Evolutionary conservation across 129 eudicot genomes (phyloP), one percentile per base, ranked within the genome.

Genomic region (Artemisia argyi): DNA sequence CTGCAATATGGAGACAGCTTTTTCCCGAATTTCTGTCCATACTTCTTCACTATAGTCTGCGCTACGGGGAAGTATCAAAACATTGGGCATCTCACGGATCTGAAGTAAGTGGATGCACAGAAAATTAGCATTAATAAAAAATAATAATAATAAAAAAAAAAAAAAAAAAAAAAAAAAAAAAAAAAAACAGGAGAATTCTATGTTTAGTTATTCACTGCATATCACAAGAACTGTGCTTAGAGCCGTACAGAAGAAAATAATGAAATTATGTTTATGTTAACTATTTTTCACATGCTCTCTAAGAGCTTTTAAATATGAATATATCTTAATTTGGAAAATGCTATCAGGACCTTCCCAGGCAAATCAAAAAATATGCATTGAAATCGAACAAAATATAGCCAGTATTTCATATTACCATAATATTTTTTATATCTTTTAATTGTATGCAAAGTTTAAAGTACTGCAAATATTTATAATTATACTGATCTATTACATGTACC

Each of bases 31-130:
- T 79, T 95, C 99, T 87, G 86, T 81, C 99, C 99, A 95, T 12
- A 88, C 99, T 85, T 95, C 99, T 85, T 95, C 99, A 80, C 99
- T 95, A 48, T 90, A 95, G 75, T 95, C 99, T 51, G 99, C 99
- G 85, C 97, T 90, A 18, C 94, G 96, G 46, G 99, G 99, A 76
- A 95, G 97, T 61, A 95, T 84, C 81, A 95, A 78, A 49, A 95
- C 99, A 80, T 95, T 95, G 81, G 99, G 99, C 99, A 95, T 95
- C 91, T 95, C 99, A 65, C 99, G 82, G 30, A 95, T 68, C 99
- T 95, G 81, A 81, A 76, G 62, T n/a, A 69, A 54, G 61, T 58
- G 24, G 51, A 79, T 66, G 53, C 20, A 32, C 72, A 35, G 30
- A 20, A 35, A 63, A 30, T 62, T 26, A 72, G 81, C 51, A 44